Evolutionary conservation across 257 asterid genomes (phyloP), one percentile per base, ranked within the genome.

Genomic region (Solanum chaucha): DNA sequence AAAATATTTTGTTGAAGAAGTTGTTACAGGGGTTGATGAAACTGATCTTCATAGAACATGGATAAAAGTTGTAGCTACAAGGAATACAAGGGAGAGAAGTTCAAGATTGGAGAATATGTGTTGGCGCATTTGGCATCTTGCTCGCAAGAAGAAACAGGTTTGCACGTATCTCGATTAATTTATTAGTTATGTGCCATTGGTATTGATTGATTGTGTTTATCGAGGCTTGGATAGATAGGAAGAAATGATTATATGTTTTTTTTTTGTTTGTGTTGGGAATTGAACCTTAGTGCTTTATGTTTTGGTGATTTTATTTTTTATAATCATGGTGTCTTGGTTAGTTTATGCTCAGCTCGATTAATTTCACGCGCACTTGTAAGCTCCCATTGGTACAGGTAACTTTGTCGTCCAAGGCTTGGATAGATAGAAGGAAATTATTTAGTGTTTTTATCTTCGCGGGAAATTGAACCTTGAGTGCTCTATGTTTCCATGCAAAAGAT

Each of bases 61-160:
- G 98, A 93, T 95, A 90, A 94, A 95, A 88, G 98, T 94, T 40
- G 98, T 94, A 17, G 96, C 98, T 2, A 95, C 94, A 2, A 91
- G 98, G 85, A 94, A 95, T 68, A 93, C 98, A 2, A 89, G 93
- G 59, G 98, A 94, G 83, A 90, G 98, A 86, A 95, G 92, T 36
- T 91, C 96, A 26, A 88, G 98, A 86, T 94, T 95, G 80, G 98
- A 95, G 87, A 95, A 95, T 78, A 95, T 95, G 98, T 95, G 98
- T 89, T 95, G 98, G 98, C 93, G 98, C 10, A 94, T 95, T 86
- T 95, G 98, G 98, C 98, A 95, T 82, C 96, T 95, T 72, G 89
- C 98, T 12, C 94, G 98, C 87, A 95, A 93, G 83, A 91, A 94
- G 90, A 95, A 94, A 58, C 98, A 94, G 98, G 98, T 94, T 67